Percentiles rank a stretch among this genome's conserved stretches.
Conservation (phyloP, 192 early-diverging fungal genomes). For the Mortierella antarctica region DNA sequence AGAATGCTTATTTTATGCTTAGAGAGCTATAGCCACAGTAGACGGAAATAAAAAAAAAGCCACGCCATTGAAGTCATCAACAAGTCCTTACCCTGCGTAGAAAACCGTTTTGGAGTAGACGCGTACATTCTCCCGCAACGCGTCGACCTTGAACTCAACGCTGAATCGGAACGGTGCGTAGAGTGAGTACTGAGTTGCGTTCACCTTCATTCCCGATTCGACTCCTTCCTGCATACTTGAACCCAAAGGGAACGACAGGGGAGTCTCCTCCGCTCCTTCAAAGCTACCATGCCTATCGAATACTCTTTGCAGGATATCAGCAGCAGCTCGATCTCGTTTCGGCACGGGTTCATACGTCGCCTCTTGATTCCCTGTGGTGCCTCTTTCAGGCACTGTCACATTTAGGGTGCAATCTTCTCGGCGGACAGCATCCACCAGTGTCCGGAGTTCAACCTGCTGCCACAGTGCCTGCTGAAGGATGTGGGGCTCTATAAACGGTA, state of each 20-base stretch:
- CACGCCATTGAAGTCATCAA: neutral
- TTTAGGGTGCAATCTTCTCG: constrained; percentile 1
- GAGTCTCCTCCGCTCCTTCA: too few relatives aligned
- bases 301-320: too few relatives aligned
- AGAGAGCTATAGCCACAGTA: neutral
- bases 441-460: constrained; percentile 61
- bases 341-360: too few relatives aligned
- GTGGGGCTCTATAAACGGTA: constrained; percentile 40
- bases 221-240: too few relatives aligned
- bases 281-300: too few relatives aligned
- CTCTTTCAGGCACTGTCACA: neutral
- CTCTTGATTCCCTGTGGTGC: too few relatives aligned
- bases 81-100: constrained; percentile 61
- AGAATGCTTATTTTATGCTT: neutral
- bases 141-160: constrained; percentile 56
- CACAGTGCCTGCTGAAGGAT: constrained; percentile 62
- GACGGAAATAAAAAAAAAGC: too few relatives aligned
- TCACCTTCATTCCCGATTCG: too few relatives aligned
- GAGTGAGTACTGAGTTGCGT: constrained; percentile 30
- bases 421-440: constrained; percentile 47
- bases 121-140: constrained; percentile 51
- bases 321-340: too few relatives aligned
- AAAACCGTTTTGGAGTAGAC: constrained; percentile 59
- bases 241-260: too few relatives aligned
- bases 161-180: constrained; percentile 66